Evolutionary conservation across 257 asterid species (phyloP).

Genomic region (Penstemon davidsonii): DNA sequence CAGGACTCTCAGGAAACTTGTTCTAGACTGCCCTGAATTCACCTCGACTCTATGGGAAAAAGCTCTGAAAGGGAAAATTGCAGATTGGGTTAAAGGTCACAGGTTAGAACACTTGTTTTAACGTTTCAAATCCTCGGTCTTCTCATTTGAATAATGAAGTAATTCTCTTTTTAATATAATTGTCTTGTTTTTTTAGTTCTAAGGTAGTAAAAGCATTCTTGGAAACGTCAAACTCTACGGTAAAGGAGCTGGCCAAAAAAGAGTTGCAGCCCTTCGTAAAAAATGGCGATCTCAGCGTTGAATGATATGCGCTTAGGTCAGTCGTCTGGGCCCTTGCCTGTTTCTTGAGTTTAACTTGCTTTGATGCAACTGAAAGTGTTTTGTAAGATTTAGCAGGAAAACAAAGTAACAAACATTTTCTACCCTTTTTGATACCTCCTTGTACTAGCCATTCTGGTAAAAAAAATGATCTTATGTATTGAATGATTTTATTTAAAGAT

Average conservation of each 20-base stretch:
- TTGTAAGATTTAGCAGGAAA: too few species aligned
- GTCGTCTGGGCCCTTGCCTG: too few species aligned
- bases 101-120: constrained; percentile 43
- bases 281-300: constrained; percentile 46
- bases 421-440: too few species aligned
- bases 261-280: constrained; percentile 72
- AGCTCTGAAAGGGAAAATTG: constrained; percentile 74
- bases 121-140: not conserved
- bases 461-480: too few species aligned
- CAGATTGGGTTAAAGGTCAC: constrained; percentile 75
- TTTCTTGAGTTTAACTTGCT: too few species aligned
- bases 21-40: constrained; percentile 74
- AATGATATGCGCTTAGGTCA: too few species aligned
- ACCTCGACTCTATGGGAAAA: constrained; percentile 74
- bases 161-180: constrained; percentile 9
- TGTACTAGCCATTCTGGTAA: too few species aligned
- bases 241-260: constrained; percentile 50
- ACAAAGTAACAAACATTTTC: too few species aligned
- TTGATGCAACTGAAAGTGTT: too few species aligned
- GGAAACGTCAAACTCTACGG: constrained; percentile 54
- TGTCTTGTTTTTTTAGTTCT: constrained; percentile 38
- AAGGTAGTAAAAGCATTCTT: constrained; percentile 62
- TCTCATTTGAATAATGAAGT: not conserved
- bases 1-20: constrained; percentile 68
- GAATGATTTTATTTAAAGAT: too few species aligned